Evolutionary conservation across 768 basidiomycete species (phyloP).

Genomic region (Phylloporus rhodoxanthus): DNA sequence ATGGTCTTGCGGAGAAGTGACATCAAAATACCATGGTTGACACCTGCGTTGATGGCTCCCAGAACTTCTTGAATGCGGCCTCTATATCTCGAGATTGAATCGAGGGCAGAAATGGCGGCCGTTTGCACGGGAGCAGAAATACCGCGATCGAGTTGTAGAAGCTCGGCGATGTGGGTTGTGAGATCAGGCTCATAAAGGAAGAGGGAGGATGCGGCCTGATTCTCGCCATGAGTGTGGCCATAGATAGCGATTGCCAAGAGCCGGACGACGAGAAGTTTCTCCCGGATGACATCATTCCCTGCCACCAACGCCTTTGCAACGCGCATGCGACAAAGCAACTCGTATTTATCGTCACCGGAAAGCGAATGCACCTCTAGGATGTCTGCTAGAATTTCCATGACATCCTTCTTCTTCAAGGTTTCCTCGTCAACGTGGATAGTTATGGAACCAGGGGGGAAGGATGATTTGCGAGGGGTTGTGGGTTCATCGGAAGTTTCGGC

Average conservation of each 20-base stretch:
- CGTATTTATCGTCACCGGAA: slow-evolving; percentile 80
- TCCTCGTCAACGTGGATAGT: slow-evolving; percentile 58
- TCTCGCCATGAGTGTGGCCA: slow-evolving; percentile 79
- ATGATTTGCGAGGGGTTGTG: slow-evolving; percentile 46
- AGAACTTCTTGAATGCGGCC: slow-evolving; percentile 80
- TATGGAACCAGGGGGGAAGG: slow-evolving; percentile 43
- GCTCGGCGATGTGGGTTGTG: slow-evolving; percentile 79
- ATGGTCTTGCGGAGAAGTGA: slow-evolving; percentile 80
- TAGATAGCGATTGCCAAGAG: slow-evolving; percentile 88
- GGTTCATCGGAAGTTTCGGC: slow-evolving; percentile 41
- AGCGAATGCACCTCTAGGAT: slow-evolving; percentile 60
- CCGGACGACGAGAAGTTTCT: slow-evolving; percentile 75
- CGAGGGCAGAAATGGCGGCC: slow-evolving; percentile 82
- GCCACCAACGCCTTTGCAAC: slow-evolving; percentile 63
- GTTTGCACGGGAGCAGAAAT: slow-evolving; percentile 72
- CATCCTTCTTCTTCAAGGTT: slow-evolving; percentile 51
- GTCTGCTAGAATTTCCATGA: slow-evolving; percentile 77
- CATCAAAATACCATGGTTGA: slow-evolving; percentile 94
- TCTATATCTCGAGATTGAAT: slow-evolving; percentile 83
- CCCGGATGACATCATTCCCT: slow-evolving; percentile 55
- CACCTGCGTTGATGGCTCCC: slow-evolving; percentile 87
- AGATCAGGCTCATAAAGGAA: slow-evolving; percentile 96
- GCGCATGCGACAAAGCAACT: slow-evolving; percentile 81
- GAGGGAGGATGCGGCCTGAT: slow-evolving; percentile 69
- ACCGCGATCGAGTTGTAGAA: slow-evolving; percentile 73